Evolutionary conservation across 352 stramenopile species (phyloP), one percentile per base, ranked within the genome.

Genomic region (Globisporangium recalcitrans): DNA sequence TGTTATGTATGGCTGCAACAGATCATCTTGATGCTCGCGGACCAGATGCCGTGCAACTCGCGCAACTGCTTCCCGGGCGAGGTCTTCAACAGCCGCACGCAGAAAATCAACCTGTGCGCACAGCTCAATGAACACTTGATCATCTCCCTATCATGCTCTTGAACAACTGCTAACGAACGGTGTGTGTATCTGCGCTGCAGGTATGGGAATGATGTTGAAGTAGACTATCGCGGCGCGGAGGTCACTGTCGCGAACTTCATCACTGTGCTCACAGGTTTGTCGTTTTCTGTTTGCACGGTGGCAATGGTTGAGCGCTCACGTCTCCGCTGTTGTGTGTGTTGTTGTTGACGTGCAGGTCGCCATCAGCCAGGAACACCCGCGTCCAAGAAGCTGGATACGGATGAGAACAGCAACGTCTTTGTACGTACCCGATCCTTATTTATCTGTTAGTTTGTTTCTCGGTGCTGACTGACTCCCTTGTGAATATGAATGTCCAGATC

Each of bases 231-330:
- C 16, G 96, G 96, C 44, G 84, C 93, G 3, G 96, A 99, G 74
- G 96, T 99, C 27, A 98, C 94, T 9, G 95, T 99, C 9, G 90
- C 97, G 66, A 98, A 97, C 67, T 99, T 99, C 66, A 87, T 99
- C 52, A 91, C 93, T 11, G 87, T 98, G 2, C 80, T 99, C 34
- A 94, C 95, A 16, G 87, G 80, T 88, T 34, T 27, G 66, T 60
- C 14, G 14, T 51, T 6, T 22, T 53, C 0, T 57, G n/a, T 57
- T 29, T 5, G 40, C 5, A 19, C 27, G n/a, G 5, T 46, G 14
- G 13, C 5, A 11, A 27, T 8, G 9, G n/a, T 4, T 26, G 44
- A 51, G 13, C 16, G 14, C 38, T 46, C 44, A 44, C 7, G 14
- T 2, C 34, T 5, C 16, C 36, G 16, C 4, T 60, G 36, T 7